Base-by-base conservation (phyloP, 2,329 filamentous ascomycete species). In the Pseudopyricularia cyperi region DNA sequence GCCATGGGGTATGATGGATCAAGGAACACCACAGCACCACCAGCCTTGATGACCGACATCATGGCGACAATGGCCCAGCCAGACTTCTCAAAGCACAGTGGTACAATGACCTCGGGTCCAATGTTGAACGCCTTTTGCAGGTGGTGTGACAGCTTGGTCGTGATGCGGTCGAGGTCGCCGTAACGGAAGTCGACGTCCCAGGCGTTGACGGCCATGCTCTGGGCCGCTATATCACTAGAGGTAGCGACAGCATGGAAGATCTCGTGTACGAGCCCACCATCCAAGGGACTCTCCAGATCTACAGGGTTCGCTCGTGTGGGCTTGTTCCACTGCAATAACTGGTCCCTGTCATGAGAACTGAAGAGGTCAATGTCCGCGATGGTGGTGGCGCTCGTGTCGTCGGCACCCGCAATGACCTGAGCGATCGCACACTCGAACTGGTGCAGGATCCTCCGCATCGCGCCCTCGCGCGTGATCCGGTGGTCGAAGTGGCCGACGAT, bases 41-140 rank as follows among this genome's bases (percentile, higher is more conserved):
- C 62, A 3, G 60, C 56, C 53, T 62, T 60, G 22, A 61, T 56
- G 30, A 60, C 55, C 14, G 54, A 60, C 11, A 63, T 19, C 32
- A 59, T 53, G 7, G 55, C 54, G 0, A 61, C 52, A 1, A 57
- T 49, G 14, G 55, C 55, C 55, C 52, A 56, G 19, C 33, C 30
- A 9, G 58, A 61, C 54, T 61, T 63, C 33, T 58, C 55, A 26
- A 62, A 57, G 19, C 50, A 55, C 2, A 61, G 51, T 1, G 59
- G 59, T 11, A 58, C 49, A 19, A 58, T 51, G 9, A 26, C 49
- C 26, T 56, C 59, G 14, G 52, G 53, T 3, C 55, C 55, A 30
- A 61, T 52, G 33, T 54, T 55, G 2, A 57, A 46, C 12, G 17
- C 37, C 5, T 30, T 33, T 2, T 9, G 22, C 0, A 61, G 51